Percentiles rank a stretch among this genome's conserved stretches.
phyloP scores from a whole-genome alignment of 2,329 filamentous ascomycete species.

The Colletotrichum graminicola region DNA sequence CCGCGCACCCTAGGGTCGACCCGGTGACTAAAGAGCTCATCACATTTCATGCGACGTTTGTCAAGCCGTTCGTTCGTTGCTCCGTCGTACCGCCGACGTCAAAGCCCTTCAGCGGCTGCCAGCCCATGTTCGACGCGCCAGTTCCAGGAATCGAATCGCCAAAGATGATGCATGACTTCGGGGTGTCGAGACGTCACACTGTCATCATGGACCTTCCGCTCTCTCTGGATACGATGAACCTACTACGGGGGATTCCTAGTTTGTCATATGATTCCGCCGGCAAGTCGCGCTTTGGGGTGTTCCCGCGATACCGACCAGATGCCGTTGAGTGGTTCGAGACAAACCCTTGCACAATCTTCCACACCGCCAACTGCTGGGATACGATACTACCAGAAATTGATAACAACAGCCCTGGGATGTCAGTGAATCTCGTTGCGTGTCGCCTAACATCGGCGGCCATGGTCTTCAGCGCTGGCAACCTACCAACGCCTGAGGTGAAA shows the following conservation, averaged over 20 bases:
- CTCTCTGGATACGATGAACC: slow-evolving; percentile 72
- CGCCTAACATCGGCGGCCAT: slow-evolving; percentile 74
- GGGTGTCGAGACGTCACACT: slow-evolving; percentile 72
- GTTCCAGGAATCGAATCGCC: slow-evolving; percentile 72
- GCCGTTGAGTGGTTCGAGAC: slow-evolving; percentile 76
- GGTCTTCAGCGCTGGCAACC: slow-evolving; percentile 74
- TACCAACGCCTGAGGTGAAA: slow-evolving; percentile 61
- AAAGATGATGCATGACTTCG: slow-evolving; percentile 84
- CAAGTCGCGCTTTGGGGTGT: slow-evolving; percentile 74
- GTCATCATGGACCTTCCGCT: slow-evolving; percentile 78
- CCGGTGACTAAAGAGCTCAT: slow-evolving; percentile 73
- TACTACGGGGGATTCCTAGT: slow-evolving; percentile 66
- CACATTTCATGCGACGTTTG: slow-evolving; percentile 75
- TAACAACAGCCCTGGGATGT: slow-evolving; percentile 42
- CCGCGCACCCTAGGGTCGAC: slow-evolving; percentile 77
- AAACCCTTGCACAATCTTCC: slow-evolving; percentile 76
- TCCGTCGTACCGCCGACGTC: slow-evolving; percentile 56
- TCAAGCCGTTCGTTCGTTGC: slow-evolving; percentile 75
- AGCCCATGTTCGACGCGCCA: slow-evolving; percentile 61
- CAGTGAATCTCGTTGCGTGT: slow-evolving; percentile 75
- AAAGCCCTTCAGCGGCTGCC: background rate
- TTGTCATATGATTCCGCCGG: slow-evolving; percentile 70
- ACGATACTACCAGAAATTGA: slow-evolving; percentile 45
- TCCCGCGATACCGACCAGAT: slow-evolving; percentile 70
- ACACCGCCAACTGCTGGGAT: slow-evolving; percentile 80